Evolutionary conservation across 2,329 filamentous ascomycete genomes (phyloP).

Genomic region (Penicillium sp.): DNA sequence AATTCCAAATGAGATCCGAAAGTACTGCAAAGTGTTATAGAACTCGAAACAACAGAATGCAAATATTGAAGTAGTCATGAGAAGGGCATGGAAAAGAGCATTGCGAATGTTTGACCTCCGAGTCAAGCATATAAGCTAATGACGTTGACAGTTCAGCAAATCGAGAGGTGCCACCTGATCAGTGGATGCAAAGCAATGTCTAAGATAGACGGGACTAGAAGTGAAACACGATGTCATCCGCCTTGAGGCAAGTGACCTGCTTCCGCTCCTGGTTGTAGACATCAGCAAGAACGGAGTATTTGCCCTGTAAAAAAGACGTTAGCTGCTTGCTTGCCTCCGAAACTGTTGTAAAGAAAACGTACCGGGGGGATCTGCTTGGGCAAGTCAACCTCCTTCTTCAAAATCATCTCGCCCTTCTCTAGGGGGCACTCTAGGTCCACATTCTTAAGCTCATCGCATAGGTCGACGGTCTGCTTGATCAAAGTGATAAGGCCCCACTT

Average conservation of each 20-base stretch:
- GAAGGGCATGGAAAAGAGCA: slow-evolving; percentile 13
- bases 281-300: slow-evolving; percentile 84
- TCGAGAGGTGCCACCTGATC: slow-evolving; percentile 9
- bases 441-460: slow-evolving; percentile 86
- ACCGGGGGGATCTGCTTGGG: slow-evolving; percentile 86
- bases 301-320: slow-evolving; percentile 59
- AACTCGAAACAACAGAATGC: slow-evolving; percentile 8
- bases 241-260: slow-evolving; percentile 83
- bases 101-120: slow-evolving; percentile 1
- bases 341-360: slow-evolving; percentile 43
- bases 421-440: slow-evolving; percentile 88
- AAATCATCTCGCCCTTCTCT: slow-evolving; percentile 68
- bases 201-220: slow-evolving; percentile 3
- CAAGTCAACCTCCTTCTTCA: slow-evolving; percentile 80
- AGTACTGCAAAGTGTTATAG: slow-evolving; percentile 1
- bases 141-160: background rate
- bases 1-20: slow-evolving; percentile 9
- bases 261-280: slow-evolving; percentile 71
- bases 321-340: background rate
- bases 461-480: slow-evolving; percentile 73
- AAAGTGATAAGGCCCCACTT: slow-evolving; percentile 93
- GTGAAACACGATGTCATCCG: slow-evolving; percentile 45
- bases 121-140: slow-evolving; percentile 3
- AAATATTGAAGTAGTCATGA: slow-evolving; percentile 15
- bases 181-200: slow-evolving; percentile 16